Base-by-base conservation (phyloP, 2,329 filamentous ascomycete species). In the Cryphonectria japonica region DNA sequence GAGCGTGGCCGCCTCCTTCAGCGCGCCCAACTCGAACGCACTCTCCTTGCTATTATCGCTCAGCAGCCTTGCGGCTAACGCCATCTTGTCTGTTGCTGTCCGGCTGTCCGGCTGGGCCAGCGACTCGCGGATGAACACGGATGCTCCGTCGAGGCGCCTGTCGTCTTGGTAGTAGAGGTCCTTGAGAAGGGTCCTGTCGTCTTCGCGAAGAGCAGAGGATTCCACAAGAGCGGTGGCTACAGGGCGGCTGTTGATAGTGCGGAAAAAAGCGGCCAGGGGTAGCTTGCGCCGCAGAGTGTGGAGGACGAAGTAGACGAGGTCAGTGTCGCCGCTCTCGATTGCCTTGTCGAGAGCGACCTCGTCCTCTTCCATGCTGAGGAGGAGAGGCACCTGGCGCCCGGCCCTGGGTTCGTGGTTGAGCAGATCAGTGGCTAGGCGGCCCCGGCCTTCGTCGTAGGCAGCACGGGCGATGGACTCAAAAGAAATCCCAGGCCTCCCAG, bases 91-190 rank as follows among this genome's bases (percentile, higher is more conserved):
- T 1, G 88, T 87, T 6, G 93, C 88, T 0, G 90, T 91, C 46
- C 90, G 86, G 37, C 90, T 84, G 73, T 92, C 90, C 0, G 89
- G 86, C 77, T 96, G 93, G 5, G 86, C 83, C 9, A 99, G 84
- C 0, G 95, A 93, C 81, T 99, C 95, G 29, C 90, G 89, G 19
- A 99, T 84, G 71, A 98, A 92, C 1, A 99, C 89, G 71, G 94
- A 92, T 0, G 95, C 93, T 3, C 96, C 94, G 74, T 98, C 96
- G 6, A 94, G 84, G 3, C 95, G 89, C 6, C 95, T 90, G 79
- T 99, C 96, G 77, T 98, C 96, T 82, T 98, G 96, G 79, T 99
- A 99, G 83, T 96, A 99, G 3, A 99, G 85, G 78, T 98, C 96
- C 78, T 98, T 99, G 37, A 99, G 88, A 32, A 99, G 81, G 0